Evolutionary conservation across 331 rosid genomes (phyloP), one percentile per base, ranked within the genome.

Genomic region (Malus hybrid): DNA sequence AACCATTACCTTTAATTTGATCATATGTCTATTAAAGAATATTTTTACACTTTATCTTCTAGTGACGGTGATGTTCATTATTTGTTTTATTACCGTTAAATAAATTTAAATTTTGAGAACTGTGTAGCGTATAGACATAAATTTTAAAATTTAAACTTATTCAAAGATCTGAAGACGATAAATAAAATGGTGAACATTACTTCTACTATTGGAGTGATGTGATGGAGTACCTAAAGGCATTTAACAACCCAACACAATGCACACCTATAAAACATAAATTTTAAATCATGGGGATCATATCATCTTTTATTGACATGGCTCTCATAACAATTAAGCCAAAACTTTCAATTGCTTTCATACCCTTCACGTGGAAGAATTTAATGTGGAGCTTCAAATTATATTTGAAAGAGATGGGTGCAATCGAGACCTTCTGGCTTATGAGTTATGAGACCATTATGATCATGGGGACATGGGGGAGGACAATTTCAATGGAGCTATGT

Each of bases 311-410:
- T 62, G 34, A 6, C 33, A 13, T 56, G 46, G 19, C 69, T 60
- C 69, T 48, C 32, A 22, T 14, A 14, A 55, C 22, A 14, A 48
- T 20, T 14, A 6, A 22, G 15, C 20, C 16, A 50, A 50, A 12
- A 7, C 54, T 67, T 55, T 65, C 36, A n/a, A 32, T 75, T 65
- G 44, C 70, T 65, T 67, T 59, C 67, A 78, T 18, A 50, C 70
- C 48, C 14, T 59, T 59, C 44, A 32, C 44, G 14, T 79, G 82
- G 46, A 79, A 46, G 71, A 31, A 62, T 73, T 73, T 19, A 79
- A 50, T 24, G 19, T 24, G 69, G 44, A 32, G 24, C 65, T 42
- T 20, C 65, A 61, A 39, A 60, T 42, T 65, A 60, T 60, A 28
- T 60, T 60, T 39, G 39, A 60, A 73, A 15, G 3, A 27, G 69